phyloP scores from a whole-genome alignment of 1,284 basidiomycete genomes.

The Coniophora puteana region DNA sequence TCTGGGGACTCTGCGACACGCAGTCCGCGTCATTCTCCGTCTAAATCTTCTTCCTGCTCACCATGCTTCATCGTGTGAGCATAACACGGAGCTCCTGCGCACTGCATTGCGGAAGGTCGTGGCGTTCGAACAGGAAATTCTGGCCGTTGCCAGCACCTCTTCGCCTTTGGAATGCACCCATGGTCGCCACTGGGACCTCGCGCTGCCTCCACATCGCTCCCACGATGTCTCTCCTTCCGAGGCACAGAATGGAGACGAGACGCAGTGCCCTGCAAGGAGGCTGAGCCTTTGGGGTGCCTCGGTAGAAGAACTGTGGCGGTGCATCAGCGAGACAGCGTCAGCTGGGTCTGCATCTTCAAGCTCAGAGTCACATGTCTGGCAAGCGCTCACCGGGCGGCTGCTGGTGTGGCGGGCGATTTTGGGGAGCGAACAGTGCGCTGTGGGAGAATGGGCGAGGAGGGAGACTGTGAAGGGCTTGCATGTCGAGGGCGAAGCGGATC shows the following conservation, averaged over 20 bases:
- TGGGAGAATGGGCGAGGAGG: constrained; percentile 47
- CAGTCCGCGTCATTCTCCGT: constrained; percentile 36
- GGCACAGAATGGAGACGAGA: too few relatives aligned
- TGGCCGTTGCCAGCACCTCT: constrained; percentile 21
- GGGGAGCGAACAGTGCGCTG: constrained; percentile 28
- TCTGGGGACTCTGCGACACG: constrained; percentile 24
- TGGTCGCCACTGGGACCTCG: constrained; percentile 17
- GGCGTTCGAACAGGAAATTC: background rate
- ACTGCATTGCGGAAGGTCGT: constrained; percentile 9
- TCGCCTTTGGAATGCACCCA: constrained; percentile 38
- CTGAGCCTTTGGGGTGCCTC: constrained; percentile 47
- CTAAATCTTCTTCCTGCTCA: constrained; percentile 37
- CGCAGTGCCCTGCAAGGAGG: too few relatives aligned
- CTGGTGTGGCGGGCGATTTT: constrained; percentile 50
- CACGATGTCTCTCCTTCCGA: too few relatives aligned
- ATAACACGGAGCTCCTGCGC: constrained; percentile 31
- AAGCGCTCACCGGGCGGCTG: constrained; percentile 45
- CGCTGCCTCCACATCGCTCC: too few relatives aligned
- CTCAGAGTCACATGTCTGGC: constrained; percentile 53
- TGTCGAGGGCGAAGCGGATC: too few relatives aligned
- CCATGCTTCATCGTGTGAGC: constrained; percentile 19
- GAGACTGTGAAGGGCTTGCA: too few relatives aligned
- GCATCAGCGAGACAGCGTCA: constrained; percentile 42
- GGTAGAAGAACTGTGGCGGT: constrained; percentile 59
- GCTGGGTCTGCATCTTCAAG: constrained; percentile 19